Percentiles rank a stretch among this genome's conserved stretches.
Evolutionary conservation across 176 grass and related monocot genomes (phyloP).

Genomic region (Miscanthus lutarioriparius): DNA sequence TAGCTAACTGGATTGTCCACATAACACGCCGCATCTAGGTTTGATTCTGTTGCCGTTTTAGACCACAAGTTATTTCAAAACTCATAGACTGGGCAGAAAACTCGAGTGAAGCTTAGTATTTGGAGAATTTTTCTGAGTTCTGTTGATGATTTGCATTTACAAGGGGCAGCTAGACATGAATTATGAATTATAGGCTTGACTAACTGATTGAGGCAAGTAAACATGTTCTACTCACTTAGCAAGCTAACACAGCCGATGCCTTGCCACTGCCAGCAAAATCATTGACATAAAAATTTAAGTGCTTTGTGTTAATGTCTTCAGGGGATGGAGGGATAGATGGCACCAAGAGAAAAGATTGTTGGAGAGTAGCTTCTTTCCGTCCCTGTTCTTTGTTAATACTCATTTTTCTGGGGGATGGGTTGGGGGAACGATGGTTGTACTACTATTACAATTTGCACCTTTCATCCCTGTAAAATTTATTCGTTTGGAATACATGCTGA

Average conservation of each 20-base stretch:
- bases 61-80: background rate
- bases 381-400: background rate
- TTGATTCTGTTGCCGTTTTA: background rate
- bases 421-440: background rate
- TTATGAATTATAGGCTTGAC: background rate
- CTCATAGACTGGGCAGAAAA: background rate
- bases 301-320: background rate
- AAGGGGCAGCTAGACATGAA: background rate
- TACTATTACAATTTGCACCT: background rate
- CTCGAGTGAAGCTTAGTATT: background rate
- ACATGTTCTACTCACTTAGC: background rate
- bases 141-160: background rate
- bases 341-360: background rate
- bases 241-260: conserved; percentile 3
- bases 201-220: conserved; percentile 11
- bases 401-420: background rate
- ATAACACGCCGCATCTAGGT: background rate
- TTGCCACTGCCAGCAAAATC: background rate
- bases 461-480: background rate
- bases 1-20: background rate
- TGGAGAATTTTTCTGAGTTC: background rate
- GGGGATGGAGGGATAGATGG: background rate
- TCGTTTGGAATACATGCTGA: background rate
- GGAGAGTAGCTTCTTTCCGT: background rate
- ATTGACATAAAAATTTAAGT: background rate